Evolutionary conservation across 495 filamentous ascomycete species (phyloP).

Genomic region (Hypoxylon fragiforme): DNA sequence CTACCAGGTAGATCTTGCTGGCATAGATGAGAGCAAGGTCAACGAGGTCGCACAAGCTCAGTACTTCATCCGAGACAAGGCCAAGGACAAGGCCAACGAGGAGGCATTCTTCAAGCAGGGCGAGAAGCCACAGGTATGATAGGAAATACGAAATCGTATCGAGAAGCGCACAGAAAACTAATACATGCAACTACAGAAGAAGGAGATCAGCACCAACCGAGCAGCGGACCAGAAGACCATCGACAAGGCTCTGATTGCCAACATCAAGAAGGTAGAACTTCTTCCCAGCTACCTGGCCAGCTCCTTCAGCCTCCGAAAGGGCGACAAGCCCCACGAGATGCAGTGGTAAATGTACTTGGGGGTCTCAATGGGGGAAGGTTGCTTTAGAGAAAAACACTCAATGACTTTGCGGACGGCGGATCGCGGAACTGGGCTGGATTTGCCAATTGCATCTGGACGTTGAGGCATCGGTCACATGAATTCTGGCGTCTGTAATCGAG

Average conservation of each 20-base stretch:
- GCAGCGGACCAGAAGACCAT: constrained; percentile 96
- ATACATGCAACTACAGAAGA: constrained; percentile 72
- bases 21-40: constrained; percentile 78
- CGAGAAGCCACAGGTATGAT: constrained; percentile 90
- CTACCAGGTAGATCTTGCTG: constrained; percentile 80
- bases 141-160: neutral
- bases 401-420: constrained; percentile 44
- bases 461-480: constrained; percentile 58
- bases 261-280: constrained; percentile 93
- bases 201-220: constrained; percentile 83
- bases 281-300: constrained; percentile 87
- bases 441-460: constrained; percentile 61
- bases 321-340: constrained; percentile 99
- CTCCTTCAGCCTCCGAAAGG: constrained; percentile 94
- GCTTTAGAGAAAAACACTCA: constrained; percentile 40
- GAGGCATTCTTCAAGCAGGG: constrained; percentile 99
- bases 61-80: constrained; percentile 97
- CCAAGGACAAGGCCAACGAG: constrained; percentile 83
- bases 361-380: constrained; percentile 34
- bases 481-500: constrained; percentile 62
- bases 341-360: constrained; percentile 64
- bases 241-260: constrained; percentile 87
- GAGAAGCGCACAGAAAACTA: constrained; percentile 20
- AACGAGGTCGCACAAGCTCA: constrained; percentile 80
- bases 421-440: constrained; percentile 53